A percentile compares a stretch with the other conserved stretches of the same genome.
phyloP scores from a whole-genome alignment of 108 stramenopile species.

The Cyclostephanos tholiformis region DNA sequence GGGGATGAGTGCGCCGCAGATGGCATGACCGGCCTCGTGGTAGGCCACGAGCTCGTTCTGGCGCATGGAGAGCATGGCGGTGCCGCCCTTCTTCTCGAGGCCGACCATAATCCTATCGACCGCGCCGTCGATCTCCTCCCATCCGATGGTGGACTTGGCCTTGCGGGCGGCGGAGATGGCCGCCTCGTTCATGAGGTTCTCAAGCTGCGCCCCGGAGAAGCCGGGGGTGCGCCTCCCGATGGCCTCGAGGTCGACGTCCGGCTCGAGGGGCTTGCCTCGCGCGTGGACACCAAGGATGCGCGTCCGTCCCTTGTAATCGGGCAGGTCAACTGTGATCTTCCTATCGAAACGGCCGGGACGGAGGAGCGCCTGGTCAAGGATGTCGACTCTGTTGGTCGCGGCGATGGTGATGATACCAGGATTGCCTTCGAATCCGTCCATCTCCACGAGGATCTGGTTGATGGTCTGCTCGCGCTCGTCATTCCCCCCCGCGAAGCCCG shows the following conservation, averaged over 20 bases:
- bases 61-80: conserved; percentile 64
- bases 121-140: conserved; percentile 94
- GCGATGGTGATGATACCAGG: conserved; percentile 95
- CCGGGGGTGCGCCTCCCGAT: conserved; percentile 95
- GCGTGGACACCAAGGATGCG: conserved; percentile 93
- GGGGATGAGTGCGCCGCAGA: conserved; percentile 88
- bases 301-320: conserved; percentile 90
- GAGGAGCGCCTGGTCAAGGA: conserved; percentile 92
- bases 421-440: conserved; percentile 97
- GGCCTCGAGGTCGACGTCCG: conserved; percentile 91
- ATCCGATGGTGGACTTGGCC: conserved; percentile 82
- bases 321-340: conserved; percentile 94
- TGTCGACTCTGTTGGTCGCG: conserved; percentile 97
- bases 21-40: conserved; percentile 97
- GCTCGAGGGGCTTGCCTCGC: conserved; percentile 90
- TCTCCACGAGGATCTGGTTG: conserved; percentile 98
- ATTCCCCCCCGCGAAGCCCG: conserved; percentile 93
- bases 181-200: conserved; percentile 98
- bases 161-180: conserved; percentile 89
- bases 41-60: conserved; percentile 88
- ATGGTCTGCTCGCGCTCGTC: conserved; percentile 97
- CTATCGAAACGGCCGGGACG: conserved; percentile 99
- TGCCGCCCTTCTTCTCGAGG: conserved; percentile 91
- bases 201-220: conserved; percentile 95
- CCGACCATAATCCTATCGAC: conserved; percentile 97